Evolutionary conservation across 495 filamentous ascomycete genomes (phyloP).

Genomic region (Lasiosphaeria miniovina): DNA sequence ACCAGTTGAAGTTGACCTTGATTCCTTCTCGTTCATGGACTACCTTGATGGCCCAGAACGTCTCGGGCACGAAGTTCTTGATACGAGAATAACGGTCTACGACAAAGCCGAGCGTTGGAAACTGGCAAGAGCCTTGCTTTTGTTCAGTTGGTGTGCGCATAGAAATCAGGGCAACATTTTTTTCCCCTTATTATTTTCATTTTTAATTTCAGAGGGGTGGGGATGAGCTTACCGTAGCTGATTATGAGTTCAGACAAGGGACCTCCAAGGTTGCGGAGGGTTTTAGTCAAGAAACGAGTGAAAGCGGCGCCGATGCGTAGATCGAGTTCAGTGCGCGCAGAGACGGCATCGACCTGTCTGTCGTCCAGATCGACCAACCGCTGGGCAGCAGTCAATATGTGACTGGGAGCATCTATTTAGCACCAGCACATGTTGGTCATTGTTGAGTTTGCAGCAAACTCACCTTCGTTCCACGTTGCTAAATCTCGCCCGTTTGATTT

Average conservation of each 20-base stretch:
- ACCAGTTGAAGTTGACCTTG: constrained; percentile 83
- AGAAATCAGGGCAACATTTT: not conserved
- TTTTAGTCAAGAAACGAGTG: constrained; percentile 81
- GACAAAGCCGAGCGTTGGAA: constrained; percentile 93
- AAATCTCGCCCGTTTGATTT: constrained; percentile 84
- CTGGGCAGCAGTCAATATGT: constrained; percentile 81
- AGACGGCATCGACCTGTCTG: constrained; percentile 80
- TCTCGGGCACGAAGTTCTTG: constrained; percentile 86
- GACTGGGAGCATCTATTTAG: constrained; percentile 40
- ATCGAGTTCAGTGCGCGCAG: constrained; percentile 88
- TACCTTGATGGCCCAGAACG: constrained; percentile 89
- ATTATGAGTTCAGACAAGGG: constrained; percentile 61
- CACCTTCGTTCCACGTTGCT: constrained; percentile 93
- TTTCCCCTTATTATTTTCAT: too few relatives aligned
- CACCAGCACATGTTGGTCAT: not conserved
- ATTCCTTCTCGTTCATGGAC: constrained; percentile 73
- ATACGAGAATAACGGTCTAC: constrained; percentile 93
- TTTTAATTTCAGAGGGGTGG: not conserved
- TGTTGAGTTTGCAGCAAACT: constrained; percentile 28
- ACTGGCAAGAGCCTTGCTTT: constrained; percentile 81
- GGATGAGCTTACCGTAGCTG: constrained; percentile 74
- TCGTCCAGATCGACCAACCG: constrained; percentile 77
- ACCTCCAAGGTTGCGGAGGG: constrained; percentile 63
- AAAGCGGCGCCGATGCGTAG: constrained; percentile 88
- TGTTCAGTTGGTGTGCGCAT: constrained; percentile 10